Base-by-base conservation (phyloP, 331 rosid species). In the Saraca asoca region DNA sequence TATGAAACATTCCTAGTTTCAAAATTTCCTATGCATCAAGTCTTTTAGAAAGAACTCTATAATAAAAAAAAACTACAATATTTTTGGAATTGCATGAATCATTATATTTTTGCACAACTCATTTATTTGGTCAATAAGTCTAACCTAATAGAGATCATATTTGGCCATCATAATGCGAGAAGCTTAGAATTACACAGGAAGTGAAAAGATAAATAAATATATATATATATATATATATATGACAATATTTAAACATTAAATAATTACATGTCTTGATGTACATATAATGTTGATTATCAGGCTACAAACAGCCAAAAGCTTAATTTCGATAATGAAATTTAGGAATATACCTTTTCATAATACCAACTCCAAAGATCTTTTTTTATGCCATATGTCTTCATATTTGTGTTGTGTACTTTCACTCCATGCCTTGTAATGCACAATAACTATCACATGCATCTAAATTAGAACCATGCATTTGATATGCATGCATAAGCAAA, bases 381-480 rank as follows among this genome's bases (percentile, higher is more conserved):
- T 97, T 72, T 93, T 95, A 37, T 60, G 73, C 98, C 97, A 90
- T 0, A 97, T 87, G 78, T 90, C 96, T 65, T 93, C 98, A 86
- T 87, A 93, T 81, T 90, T 93, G 82, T 93, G 98, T 69, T 69
- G 76, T 7, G 90, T 75, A 79, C 86, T 80, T 53, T 93, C 87
- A 3, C 95, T 84, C 98, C 95, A 93, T 11, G 95, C 98, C 81
- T 84, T 88, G 74, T 93, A 87, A 71, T 87, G 90, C 67, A 93
- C 98, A 1, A 24, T 87, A 72, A n/a, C 74, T 68, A 78, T 59
- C 9, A 64, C 9, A 66, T 41, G 61, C 31, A 65, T 24, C 60
- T 18, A 75, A 41, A 59, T 71, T 71, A 71, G 53, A 66, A 41
- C 11, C 38, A 56, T 56, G 35, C 65, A 12, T 72, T 65, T 24